phyloP scores from a whole-genome alignment of 2,329 filamentous ascomycete species.

The Lasiodiplodia sp. region DNA sequence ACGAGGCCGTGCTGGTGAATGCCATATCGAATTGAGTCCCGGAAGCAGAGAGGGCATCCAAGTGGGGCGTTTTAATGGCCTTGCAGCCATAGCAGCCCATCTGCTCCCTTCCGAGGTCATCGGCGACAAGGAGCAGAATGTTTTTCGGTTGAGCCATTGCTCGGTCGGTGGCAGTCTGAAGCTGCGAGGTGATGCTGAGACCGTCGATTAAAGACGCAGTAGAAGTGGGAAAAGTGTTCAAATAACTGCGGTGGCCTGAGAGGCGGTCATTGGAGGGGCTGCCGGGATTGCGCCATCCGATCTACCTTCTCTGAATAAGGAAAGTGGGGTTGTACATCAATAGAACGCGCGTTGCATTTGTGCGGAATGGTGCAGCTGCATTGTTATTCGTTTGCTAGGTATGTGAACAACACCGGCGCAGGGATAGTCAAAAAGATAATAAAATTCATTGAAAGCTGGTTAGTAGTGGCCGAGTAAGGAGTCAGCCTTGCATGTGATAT shows the following conservation, averaged over 20 bases:
- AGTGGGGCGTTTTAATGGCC: slow-evolving; percentile 47
- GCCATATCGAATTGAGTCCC: slow-evolving; percentile 50
- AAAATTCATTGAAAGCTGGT: too few species aligned
- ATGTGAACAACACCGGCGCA: too few species aligned
- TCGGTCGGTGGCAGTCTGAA: neutral
- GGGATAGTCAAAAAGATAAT: too few species aligned
- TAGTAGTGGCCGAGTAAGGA: too few species aligned
- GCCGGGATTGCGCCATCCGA: too few species aligned
- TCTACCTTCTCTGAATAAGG: too few species aligned
- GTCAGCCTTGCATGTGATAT: too few species aligned
- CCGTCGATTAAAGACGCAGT: neutral
- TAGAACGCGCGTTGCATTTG: too few species aligned
- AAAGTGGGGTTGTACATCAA: too few species aligned
- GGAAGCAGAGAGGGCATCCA: slow-evolving; percentile 50
- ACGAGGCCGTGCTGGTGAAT: slow-evolving; percentile 57
- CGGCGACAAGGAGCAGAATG: slow-evolving; percentile 52
- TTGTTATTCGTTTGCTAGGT: too few species aligned
- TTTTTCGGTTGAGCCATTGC: slow-evolving; percentile 42
- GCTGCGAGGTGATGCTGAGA: neutral
- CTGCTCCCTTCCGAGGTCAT: slow-evolving; percentile 50
- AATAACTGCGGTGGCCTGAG: neutral
- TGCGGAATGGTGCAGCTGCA: too few species aligned
- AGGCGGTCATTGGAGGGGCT: too few species aligned
- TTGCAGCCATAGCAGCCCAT: slow-evolving; percentile 48
- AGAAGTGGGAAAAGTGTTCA: neutral